A percentile compares a stretch with the other conserved stretches of the same genome.
phyloP scores from a whole-genome alignment of 805 yeast species.

The Zygoascus bituminiphila region DNA sequence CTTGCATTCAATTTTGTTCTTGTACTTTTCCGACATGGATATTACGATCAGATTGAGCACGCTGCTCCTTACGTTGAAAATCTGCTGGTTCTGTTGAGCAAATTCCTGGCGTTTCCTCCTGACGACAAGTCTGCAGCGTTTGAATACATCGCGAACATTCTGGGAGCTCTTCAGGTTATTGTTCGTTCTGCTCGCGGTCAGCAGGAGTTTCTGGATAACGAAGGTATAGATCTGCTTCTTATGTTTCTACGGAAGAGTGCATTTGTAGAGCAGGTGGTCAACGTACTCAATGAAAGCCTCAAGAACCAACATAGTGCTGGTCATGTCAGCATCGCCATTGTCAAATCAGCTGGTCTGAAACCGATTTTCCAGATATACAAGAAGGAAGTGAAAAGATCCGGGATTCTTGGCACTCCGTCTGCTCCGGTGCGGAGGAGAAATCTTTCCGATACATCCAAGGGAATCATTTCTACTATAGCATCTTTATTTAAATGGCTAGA shows the following conservation, averaged over 20 bases:
- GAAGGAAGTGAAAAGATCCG: background rate
- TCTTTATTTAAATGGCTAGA: conserved; percentile 12
- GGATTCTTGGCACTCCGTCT: background rate
- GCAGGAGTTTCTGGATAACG: conserved; percentile 11
- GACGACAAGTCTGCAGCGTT: background rate
- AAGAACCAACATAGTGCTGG: conserved; percentile 2
- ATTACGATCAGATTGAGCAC: background rate
- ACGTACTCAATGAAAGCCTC: conserved; percentile 7
- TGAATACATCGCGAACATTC: conserved; percentile 9
- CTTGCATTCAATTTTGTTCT: background rate
- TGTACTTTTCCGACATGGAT: background rate
- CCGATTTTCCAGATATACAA: conserved; percentile 9
- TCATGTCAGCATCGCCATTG: conserved; percentile 5
- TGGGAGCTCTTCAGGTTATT: conserved; percentile 4
- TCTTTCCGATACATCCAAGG: background rate
- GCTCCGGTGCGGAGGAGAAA: background rate
- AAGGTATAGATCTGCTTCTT: conserved; percentile 18
- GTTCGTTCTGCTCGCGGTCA: conserved; percentile 1
- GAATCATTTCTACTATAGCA: conserved; percentile 6
- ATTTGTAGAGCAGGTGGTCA: conserved; percentile 6
- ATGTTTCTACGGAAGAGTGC: conserved; percentile 3
- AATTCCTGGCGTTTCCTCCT: background rate
- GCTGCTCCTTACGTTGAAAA: background rate
- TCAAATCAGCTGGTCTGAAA: conserved; percentile 12
- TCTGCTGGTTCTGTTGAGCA: background rate